Conservation (phyloP, 2,329 filamentous ascomycete genomes). For the Talaromyces verruculosus region DNA sequence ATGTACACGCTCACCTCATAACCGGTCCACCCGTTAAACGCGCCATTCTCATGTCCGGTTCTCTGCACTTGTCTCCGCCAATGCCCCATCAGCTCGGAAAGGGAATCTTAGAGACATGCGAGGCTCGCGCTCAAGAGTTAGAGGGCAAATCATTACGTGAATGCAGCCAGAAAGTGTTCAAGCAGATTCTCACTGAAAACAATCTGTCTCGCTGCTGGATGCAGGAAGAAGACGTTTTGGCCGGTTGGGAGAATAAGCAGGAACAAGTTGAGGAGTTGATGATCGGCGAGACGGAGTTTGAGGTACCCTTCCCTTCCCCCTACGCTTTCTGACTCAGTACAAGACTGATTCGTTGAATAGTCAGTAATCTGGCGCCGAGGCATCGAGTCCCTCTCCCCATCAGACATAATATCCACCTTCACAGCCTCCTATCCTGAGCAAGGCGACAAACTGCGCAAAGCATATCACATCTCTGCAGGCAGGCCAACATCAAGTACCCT, state of each 20-base stretch:
- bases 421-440: conserved; percentile 30
- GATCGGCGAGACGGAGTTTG: conserved; percentile 48
- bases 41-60: conserved; percentile 45
- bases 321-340: too few species aligned
- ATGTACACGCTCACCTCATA: conserved; percentile 46
- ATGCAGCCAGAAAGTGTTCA: conserved; percentile 32
- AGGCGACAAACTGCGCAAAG: conserved; percentile 35
- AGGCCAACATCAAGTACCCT: conserved; percentile 43
- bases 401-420: conserved; percentile 39
- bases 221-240: conserved; percentile 39
- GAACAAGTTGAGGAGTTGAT: conserved; percentile 41
- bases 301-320: conserved; percentile 30
- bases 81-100: conserved; percentile 37
- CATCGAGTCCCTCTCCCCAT: conserved; percentile 38
- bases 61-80: conserved; percentile 46
- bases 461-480: conserved; percentile 45
- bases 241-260: conserved; percentile 38
- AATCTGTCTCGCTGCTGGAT: conserved; percentile 47
- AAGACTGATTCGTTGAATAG: conserved; percentile 27
- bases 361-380: conserved; percentile 49
- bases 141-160: conserved; percentile 32
- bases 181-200: conserved; percentile 38
- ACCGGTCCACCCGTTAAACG: conserved; percentile 35
- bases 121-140: conserved; percentile 31
- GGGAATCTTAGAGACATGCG: conserved; percentile 32